Evolutionary conservation across 768 basidiomycete species (phyloP).

Genomic region (Mycena epipterygia): DNA sequence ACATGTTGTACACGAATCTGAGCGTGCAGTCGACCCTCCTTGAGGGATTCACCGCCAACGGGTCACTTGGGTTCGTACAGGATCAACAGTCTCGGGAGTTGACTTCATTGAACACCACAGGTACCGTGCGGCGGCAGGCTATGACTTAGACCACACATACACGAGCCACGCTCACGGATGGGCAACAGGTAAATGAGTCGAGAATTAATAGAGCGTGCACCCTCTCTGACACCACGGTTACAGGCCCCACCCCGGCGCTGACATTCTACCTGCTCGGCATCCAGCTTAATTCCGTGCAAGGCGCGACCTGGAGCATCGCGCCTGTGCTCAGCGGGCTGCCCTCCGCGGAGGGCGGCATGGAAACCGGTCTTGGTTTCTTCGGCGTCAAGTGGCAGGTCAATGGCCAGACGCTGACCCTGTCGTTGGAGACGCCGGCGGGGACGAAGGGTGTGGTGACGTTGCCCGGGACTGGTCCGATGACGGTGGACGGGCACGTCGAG

Average conservation of each 20-base stretch:
- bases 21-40: conserved; percentile 56
- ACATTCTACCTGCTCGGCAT: conserved; percentile 63
- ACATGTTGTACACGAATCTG: conserved; percentile 62
- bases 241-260: conserved; percentile 61
- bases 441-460: conserved; percentile 45
- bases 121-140: conserved; percentile 60
- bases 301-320: conserved; percentile 57
- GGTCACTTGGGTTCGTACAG: conserved; percentile 55
- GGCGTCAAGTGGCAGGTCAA: conserved; percentile 54
- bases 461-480: conserved; percentile 41
- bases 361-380: conserved; percentile 61
- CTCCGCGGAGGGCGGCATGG: conserved; percentile 60
- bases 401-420: conserved; percentile 36
- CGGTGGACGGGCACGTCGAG: conserved; percentile 28
- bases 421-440: conserved; percentile 42
- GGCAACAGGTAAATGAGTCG: conserved; percentile 46
- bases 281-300: conserved; percentile 55
- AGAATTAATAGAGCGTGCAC: too few species aligned
- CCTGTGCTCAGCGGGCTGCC: conserved; percentile 58
- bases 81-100: too few species aligned
- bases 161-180: conserved; percentile 65
- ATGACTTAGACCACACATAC: conserved; percentile 61
- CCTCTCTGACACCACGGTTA: not conserved
- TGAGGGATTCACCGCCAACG: conserved; percentile 63
- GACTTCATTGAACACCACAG: conserved; percentile 32